Base-by-base conservation (phyloP, 2,329 filamentous ascomycete genomes). In the Trichoderma sp. region DNA sequence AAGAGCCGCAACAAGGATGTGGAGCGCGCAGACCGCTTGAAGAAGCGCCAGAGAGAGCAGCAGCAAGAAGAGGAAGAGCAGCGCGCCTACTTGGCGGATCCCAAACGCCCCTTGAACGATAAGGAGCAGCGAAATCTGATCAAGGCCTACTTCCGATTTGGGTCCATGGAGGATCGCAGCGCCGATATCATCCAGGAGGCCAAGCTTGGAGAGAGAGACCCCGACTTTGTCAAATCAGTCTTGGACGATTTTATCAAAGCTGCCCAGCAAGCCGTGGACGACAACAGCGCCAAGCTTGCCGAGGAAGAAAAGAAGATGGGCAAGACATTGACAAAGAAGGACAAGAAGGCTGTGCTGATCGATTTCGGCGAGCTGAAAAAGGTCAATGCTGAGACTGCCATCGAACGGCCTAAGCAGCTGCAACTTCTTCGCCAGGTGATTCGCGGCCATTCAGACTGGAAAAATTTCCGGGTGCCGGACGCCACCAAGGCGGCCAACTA, bases 291-390 rank as follows among this genome's bases (percentile, higher is more conserved):
- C 26, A 89, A 89, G 72, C 87, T 97, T 21, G 88, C 94, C 39
- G 90, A 92, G 73, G 93, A 94, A 78, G 94, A 97, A 76, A 93
- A 96, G 81, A 90, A 92, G 74, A 87, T 89, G 0, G 93, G 93
- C 78, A 97, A 96, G 80, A 87, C 90, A 3, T 83, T 97, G 70
- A 97, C 95, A 0, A 98, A 98, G 85, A 99, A 99, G 81, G 96
- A 99, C 80, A 94, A 94, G 82, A 99, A 99, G 82, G 96, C 96
- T 0, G 93, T 99, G 21, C 85, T 99, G 58, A 98, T 99, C 77
- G 95, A 98, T 79, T 97, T 95, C 82, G 91, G 92, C 60, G 94
- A 95, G 70, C 92, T 98, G 65, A 97, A 97, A 82, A 95, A 97
- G 77, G 89, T 98, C 78, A 99, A 99, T 79, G 96, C 96, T 0